Base-by-base conservation (phyloP, 164 flowering plant species). In the Umbellularia californica region DNA sequence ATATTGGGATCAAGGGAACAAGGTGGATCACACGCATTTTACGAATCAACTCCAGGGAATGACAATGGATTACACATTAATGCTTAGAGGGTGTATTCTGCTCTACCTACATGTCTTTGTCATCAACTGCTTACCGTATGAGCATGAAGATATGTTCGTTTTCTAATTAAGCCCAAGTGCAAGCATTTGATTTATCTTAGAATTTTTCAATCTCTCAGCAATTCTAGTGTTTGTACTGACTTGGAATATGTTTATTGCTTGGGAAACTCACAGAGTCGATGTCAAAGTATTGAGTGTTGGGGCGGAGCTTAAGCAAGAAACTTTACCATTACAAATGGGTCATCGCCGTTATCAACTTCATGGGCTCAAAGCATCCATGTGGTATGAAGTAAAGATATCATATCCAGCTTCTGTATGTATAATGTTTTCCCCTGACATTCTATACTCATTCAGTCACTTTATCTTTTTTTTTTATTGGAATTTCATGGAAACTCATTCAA, bases 361-460 rank as follows among this genome's bases (percentile, higher is more conserved):
- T 65, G 97, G 98, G 35, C 87, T 93, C 70, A 90, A 88, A 83
- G 74, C 93, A 65, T 69, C 76, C 52, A 79, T 77, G 79, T 92
- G 92, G 97, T 95, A 95, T 68, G 98, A 95, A 92, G 97, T 95
- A 88, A 93, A 95, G 98, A 93, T 95, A 85, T 95, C 97, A 72
- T 95, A 91, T 80, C 99, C 98, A 75, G 98, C 97, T 86, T 95
- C 99, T 87, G 99, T 93, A 95, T 82, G 98, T 91, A 68, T 64
- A 70, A 66, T 51, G 47, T 35, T 13, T 55, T 55, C 30, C 58
- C 51, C 5, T 58, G 65, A 27, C 50, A 9, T 19, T 28, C 60
- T 58, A 25, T 30, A 5, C 28, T 30, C 19, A 3, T 10, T 15
- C 69, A 15, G 1, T 17, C 69, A 25, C 47, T 27, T 35, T 19